Conservation (phyloP, 345 rosid genomes). For the Gossypioides kirkii region DNA sequence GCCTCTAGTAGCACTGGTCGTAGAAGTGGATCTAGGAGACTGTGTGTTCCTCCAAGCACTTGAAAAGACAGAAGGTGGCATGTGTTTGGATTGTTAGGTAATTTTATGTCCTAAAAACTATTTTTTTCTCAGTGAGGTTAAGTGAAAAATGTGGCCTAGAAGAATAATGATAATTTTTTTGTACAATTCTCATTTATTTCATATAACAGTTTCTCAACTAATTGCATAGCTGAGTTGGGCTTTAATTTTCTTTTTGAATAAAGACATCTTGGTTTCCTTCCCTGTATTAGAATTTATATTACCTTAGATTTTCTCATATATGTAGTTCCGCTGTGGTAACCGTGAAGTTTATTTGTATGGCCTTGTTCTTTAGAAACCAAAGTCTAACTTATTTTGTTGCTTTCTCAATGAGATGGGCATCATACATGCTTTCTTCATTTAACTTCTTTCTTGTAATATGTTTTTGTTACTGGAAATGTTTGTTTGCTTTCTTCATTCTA, state of each 20-base stretch:
- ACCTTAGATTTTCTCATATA: background rate
- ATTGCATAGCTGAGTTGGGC: background rate
- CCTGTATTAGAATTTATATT: background rate
- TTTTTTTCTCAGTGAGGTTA: background rate
- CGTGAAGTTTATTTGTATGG: background rate
- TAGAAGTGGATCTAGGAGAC: background rate
- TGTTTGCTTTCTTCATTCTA: no score
- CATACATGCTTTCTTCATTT: background rate
- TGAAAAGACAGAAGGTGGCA: constrained; percentile 1
- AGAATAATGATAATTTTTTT: background rate
- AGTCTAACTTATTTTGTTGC: background rate
- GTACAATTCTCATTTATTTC: background rate
- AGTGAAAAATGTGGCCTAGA: background rate
- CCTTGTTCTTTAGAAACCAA: background rate
- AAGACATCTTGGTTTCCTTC: background rate
- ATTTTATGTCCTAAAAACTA: background rate
- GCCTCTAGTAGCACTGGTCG: background rate
- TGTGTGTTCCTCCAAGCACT: background rate
- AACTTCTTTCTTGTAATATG: background rate
- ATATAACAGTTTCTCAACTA: background rate
- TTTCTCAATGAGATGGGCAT: background rate
- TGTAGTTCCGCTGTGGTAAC: background rate
- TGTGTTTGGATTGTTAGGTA: constrained; percentile 1
- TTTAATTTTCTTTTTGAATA: background rate
- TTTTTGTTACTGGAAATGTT: background rate